phyloP scores from a whole-genome alignment of 1,284 basidiomycete species.

The Rhodotorula mucilaginosa region DNA sequence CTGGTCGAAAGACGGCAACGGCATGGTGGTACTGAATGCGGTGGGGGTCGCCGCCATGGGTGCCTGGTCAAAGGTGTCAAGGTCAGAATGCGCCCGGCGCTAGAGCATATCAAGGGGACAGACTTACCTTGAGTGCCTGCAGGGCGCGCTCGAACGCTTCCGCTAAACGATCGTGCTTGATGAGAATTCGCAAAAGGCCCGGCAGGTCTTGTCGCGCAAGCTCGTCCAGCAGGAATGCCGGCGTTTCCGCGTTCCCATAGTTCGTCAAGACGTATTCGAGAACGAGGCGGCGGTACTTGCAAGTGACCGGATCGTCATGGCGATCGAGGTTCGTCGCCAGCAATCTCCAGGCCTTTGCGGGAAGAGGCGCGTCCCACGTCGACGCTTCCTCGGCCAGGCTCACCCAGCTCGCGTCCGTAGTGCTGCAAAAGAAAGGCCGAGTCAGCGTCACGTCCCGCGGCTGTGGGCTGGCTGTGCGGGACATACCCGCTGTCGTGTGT shows the following conservation, averaged over 20 bases:
- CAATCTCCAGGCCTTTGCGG: conserved; percentile 83
- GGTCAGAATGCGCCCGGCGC: not conserved
- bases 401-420: conserved; percentile 72
- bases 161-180: conserved; percentile 75
- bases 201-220: conserved; percentile 72
- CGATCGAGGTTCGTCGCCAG: conserved; percentile 73
- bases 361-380: conserved; percentile 75
- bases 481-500: conserved; percentile 22
- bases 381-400: conserved; percentile 68
- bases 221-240: conserved; percentile 74
- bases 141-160: conserved; percentile 70
- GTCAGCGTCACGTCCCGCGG: conserved; percentile 12
- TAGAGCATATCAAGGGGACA: conserved; percentile 11
- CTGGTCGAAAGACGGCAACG: conserved; percentile 70
- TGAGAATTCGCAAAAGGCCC: conserved; percentile 67
- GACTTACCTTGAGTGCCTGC: conserved; percentile 43
- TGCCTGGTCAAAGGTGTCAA: conserved; percentile 52
- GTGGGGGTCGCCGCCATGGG: conserved; percentile 56
- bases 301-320: conserved; percentile 69
- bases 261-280: conserved; percentile 71
- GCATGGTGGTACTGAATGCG: conserved; percentile 64
- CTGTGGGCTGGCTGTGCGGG: conserved; percentile 49
- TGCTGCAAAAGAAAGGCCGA: conserved; percentile 57
- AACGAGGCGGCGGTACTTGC: conserved; percentile 62
- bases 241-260: conserved; percentile 64